phyloP scores from a whole-genome alignment of 2,329 filamentous ascomycete species.

The Grosmannia penicillata region DNA sequence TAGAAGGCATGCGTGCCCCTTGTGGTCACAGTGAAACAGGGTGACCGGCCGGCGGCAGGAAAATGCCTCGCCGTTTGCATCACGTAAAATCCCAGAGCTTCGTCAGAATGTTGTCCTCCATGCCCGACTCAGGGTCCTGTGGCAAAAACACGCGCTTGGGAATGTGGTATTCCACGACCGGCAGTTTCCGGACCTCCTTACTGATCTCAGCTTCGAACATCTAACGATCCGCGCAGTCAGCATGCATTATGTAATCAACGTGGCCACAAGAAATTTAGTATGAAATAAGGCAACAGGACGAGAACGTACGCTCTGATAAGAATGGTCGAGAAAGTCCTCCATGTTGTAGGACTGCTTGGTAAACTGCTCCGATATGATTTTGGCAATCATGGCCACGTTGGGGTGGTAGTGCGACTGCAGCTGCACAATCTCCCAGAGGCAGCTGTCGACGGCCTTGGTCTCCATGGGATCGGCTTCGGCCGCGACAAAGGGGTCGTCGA shows the following conservation, averaged over 20 bases:
- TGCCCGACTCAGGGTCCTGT: conserved; percentile 29
- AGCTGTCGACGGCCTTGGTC: conserved; percentile 79
- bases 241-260: no score
- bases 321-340: conserved; percentile 96
- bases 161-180: conserved; percentile 87
- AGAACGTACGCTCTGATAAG: conserved; percentile 59
- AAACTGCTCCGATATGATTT: conserved; percentile 91
- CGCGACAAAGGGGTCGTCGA: conserved; percentile 61
- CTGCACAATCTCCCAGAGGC: conserved; percentile 86
- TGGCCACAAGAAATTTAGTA: no score
- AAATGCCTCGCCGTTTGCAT: background rate
- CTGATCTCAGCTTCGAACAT: conserved; percentile 74
- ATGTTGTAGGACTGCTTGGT: conserved; percentile 89
- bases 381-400: conserved; percentile 85
- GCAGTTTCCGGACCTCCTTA: conserved; percentile 71
- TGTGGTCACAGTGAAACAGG: no score
- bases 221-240: no score
- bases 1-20: no score
- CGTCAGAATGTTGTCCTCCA: conserved; percentile 39
- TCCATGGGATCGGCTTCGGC: conserved; percentile 69
- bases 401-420: conserved; percentile 91
- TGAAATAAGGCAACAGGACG: no score
- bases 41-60: no score
- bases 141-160: conserved; percentile 65
- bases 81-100: conserved; percentile 45